phyloP scores from a whole-genome alignment of 768 basidiomycete species.

The Lactarius sanguifluus region DNA sequence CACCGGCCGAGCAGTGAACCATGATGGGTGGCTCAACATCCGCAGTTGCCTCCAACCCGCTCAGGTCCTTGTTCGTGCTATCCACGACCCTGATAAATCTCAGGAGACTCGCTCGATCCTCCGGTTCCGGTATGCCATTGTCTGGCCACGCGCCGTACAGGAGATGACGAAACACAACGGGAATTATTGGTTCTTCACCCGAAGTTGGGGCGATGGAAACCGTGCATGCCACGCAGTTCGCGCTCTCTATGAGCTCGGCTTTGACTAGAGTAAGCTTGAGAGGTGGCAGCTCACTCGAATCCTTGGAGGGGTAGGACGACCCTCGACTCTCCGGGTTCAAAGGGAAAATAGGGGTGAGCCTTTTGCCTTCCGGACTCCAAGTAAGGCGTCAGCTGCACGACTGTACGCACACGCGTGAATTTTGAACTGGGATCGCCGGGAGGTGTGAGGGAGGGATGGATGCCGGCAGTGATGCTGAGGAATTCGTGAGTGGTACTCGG shows the following conservation, averaged over 20 bases:
- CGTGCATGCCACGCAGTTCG: constrained; percentile 60
- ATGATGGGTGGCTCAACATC: constrained; percentile 76
- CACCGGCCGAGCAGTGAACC: constrained; percentile 83
- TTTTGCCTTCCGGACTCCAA: constrained; percentile 70
- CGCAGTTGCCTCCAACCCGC: constrained; percentile 33
- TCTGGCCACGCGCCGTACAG: constrained; percentile 82
- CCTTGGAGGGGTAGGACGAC: constrained; percentile 49
- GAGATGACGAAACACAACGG: constrained; percentile 64
- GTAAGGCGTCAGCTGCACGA: constrained; percentile 79
- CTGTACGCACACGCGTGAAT: constrained; percentile 58
- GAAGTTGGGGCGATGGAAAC: constrained; percentile 50
- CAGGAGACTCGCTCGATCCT: constrained; percentile 60
- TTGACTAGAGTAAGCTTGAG: constrained; percentile 60
- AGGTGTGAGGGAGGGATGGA: constrained; percentile 45
- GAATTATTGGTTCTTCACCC: constrained; percentile 28
- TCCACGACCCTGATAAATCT: constrained; percentile 67
- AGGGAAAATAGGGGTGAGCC: constrained; percentile 77
- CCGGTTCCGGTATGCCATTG: constrained; percentile 69
- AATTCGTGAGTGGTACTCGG: constrained; percentile 70
- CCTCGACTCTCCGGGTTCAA: constrained; percentile 49
- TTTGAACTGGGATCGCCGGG: constrained; percentile 25
- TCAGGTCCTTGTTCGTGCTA: constrained; percentile 50
- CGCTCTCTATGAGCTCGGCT: constrained; percentile 48
- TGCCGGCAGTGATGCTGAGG: constrained; percentile 56
- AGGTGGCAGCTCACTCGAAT: constrained; percentile 37